Evolutionary conservation across 2,329 filamentous ascomycete species (phyloP).

Genomic region (Xylaria hypoxylon): DNA sequence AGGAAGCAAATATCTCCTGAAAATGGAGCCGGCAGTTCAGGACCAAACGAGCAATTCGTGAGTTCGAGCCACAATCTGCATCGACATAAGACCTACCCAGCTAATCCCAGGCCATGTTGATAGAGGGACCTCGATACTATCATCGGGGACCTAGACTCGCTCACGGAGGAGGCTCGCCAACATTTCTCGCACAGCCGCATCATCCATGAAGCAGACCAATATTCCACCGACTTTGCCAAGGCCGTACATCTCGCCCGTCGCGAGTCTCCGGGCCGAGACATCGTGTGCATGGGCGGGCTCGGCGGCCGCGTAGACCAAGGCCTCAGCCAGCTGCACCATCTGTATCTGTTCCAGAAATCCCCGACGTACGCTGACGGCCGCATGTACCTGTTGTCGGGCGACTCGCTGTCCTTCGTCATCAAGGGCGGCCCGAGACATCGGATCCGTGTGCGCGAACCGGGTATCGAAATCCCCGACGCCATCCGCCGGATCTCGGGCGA

Average conservation of each 20-base stretch:
- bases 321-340: conserved; percentile 86
- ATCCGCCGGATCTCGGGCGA: conserved; percentile 44
- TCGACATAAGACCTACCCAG: not conserved
- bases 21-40: not conserved
- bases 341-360: conserved; percentile 71
- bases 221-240: conserved; percentile 93
- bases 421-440: conserved; percentile 65
- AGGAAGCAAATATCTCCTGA: conserved; percentile 28
- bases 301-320: conserved; percentile 94
- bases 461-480: conserved; percentile 22
- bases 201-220: conserved; percentile 80
- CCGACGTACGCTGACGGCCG: conserved; percentile 63
- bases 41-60: conserved; percentile 21
- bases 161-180: conserved; percentile 67
- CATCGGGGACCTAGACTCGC: conserved; percentile 91
- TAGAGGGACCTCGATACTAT: conserved; percentile 76
- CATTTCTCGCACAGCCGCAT: conserved; percentile 77
- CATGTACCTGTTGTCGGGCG: conserved; percentile 83
- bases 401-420: conserved; percentile 86
- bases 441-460: conserved; percentile 70
- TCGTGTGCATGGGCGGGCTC: conserved; percentile 86
- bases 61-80: conserved; percentile 6
- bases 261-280: conserved; percentile 57
- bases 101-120: conserved; percentile 4
- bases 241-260: conserved; percentile 61